Evolutionary conservation across 331 rosid species (phyloP), one percentile per base, ranked within the genome.

Genomic region (Rhamnella rubrinervis): DNA sequence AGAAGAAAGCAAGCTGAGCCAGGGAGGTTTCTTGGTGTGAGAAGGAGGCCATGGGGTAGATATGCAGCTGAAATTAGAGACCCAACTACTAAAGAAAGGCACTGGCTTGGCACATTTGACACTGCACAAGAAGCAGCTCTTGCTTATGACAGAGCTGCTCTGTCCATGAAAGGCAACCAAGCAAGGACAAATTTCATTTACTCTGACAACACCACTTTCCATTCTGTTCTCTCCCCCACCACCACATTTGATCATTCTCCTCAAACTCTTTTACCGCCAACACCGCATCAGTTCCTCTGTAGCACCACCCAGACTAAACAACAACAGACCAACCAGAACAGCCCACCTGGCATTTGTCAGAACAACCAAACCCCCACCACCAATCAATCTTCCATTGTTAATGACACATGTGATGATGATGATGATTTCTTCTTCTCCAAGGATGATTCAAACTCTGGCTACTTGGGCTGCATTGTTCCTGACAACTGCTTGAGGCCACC

Each of bases 111-210:
- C 19, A 95, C 99, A 9, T 95, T 95, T 76, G 99, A 95, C 78
- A 95, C 99, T 77, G 99, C 99, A 41, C 92, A 91, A 76, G 99
- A 95, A 81, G 99, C 99, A n/a, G 99, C 99, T 71, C 83, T 95
- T 67, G 99, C 99, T 82, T 95, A 95, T 89, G 99, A 95, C 75
- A 85, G 96, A 77, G 99, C 99, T 77, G 99, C 99, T 71, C 70
- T 95, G 23, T 91, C 97, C 83, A 95, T 95, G 83, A 95, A 95
- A 82, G 99, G 99, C 67, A 81, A 77, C n/a, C 97, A 95, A 80
- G 97, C 99, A 41, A 85, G 99, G 73, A 95, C 99, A 56, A 95
- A 95, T 75, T 95, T 95, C 75, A 71, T 91, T 46, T 95, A 95
- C 84, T 62, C 97, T 74, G 86, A 90, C 56, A 87, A 84, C 56